Conservation (phyloP, 306 rosid species). For the Cucumis melo region DNA sequence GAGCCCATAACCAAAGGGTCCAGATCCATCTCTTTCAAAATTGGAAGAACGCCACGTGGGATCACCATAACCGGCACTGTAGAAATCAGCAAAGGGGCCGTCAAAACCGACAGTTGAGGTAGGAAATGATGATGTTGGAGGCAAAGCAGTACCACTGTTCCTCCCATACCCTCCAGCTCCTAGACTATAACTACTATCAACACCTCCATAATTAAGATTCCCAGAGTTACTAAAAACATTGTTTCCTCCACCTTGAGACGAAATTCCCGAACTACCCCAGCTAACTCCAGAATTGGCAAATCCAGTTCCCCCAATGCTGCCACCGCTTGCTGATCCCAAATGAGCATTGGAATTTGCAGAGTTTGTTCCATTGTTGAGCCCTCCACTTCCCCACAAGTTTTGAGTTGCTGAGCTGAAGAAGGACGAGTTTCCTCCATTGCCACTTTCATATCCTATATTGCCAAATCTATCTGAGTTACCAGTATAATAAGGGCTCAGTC, state of each 20-base stretch:
- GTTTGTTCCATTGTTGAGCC: conserved; percentile 52
- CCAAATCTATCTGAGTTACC: conserved; percentile 62
- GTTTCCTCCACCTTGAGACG: conserved; percentile 54
- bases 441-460: conserved; percentile 49
- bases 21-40: conserved; percentile 68
- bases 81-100: conserved; percentile 56
- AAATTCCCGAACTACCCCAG: conserved; percentile 55
- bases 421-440: conserved; percentile 58
- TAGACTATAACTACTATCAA: conserved; percentile 51
- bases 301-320: conserved; percentile 49
- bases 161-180: conserved; percentile 79
- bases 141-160: conserved; percentile 34
- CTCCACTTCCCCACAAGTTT: conserved; percentile 84
- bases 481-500: conserved; percentile 57
- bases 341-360: conserved; percentile 56
- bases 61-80: conserved; percentile 56
- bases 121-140: conserved; percentile 50
- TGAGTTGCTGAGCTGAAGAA: conserved; percentile 68
- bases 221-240: conserved; percentile 44
- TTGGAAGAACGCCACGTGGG: conserved; percentile 81
- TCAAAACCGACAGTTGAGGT: conserved; percentile 77
- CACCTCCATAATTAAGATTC: conserved; percentile 58
- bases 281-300: conserved; percentile 70
- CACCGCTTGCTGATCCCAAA: conserved; percentile 62
- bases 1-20: conserved; percentile 77